Evolutionary conservation across 1,284 basidiomycete genomes (phyloP), one percentile per base, ranked within the genome.

Genomic region (Ceratobasidium sp.): DNA sequence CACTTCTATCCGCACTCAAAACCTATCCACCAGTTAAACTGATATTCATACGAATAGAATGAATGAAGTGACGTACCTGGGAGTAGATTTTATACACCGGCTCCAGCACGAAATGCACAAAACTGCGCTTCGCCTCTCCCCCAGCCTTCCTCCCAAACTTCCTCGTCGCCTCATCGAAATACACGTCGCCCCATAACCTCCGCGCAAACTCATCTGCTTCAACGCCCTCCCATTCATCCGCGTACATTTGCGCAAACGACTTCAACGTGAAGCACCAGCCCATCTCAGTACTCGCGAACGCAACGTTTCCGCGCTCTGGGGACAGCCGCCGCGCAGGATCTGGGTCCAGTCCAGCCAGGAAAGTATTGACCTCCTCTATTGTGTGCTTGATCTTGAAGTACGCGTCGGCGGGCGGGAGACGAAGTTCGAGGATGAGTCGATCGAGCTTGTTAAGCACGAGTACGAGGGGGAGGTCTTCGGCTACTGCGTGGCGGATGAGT

Each of bases 341-440:
- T 8, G 95, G 91, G 83, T 98, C 91, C 80, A 98, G 93, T 48
- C 90, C 88, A 78, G 95, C 97, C 78, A 50, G 97, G 82, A 96
- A 91, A 1, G 93, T 94, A 83, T 99, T 99, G 76, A 99, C 93
- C 83, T 99, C 98, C 81, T 99, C 98, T 76, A 99, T 97, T 5
- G 97, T 98, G 81, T 99, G 97, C 82, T 96, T 98, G 79, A 99
- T 94, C 87, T 99, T 99, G 86, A 97, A 99, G 86, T 95, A 99
- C 1, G 98, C 98, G 80, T 99, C 98, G 57, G 91, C 86, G 62
- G 98, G 97, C 79, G 97, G 97, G 79, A 99, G 91, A 45, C 98
- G 92, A 72, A 99, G 88, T 84, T 99, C 98, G 62, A 99, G 89
- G 78, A 99, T 97, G 60, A 99, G 89, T 73, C 98, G 90, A 84